Conservation (phyloP, 2,329 filamentous ascomycete species). For the Lasiodiplodia sp. region DNA sequence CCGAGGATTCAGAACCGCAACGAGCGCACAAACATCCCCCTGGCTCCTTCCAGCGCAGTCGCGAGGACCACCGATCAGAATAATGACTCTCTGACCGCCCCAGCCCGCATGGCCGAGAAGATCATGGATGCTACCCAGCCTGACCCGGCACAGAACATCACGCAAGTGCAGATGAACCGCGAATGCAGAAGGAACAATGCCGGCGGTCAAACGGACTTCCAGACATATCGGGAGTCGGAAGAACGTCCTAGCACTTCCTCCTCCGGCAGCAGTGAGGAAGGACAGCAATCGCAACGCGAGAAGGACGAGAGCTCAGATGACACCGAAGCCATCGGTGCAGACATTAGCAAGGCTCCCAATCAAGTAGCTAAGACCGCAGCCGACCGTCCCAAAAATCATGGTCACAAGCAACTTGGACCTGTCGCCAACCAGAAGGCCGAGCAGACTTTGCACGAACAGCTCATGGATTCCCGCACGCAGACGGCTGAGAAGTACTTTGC, state of each 20-base stretch:
- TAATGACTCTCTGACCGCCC: neutral
- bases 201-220: neutral
- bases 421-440: no score
- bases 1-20: neutral
- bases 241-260: slow-evolving; percentile 17
- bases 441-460: no score
- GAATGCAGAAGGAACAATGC: neutral
- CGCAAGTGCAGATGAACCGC: neutral
- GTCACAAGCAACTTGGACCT: no score
- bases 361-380: no score
- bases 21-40: neutral
- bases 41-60: neutral
- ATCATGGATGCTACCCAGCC: neutral
- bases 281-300: neutral
- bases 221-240: slow-evolving; percentile 10
- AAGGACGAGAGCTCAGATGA: no score
- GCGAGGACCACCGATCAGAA: neutral
- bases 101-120: neutral
- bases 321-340: neutral
- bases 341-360: neutral
- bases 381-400: no score
- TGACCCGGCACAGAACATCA: neutral
- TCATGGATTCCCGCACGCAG: no score
- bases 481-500: no score
- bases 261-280: neutral